These are phyloP conservation scores for Pelargonium cotyledonis DNA, from an alignment of 441 rosid genomes.

Conservation along the genomic window DNA sequence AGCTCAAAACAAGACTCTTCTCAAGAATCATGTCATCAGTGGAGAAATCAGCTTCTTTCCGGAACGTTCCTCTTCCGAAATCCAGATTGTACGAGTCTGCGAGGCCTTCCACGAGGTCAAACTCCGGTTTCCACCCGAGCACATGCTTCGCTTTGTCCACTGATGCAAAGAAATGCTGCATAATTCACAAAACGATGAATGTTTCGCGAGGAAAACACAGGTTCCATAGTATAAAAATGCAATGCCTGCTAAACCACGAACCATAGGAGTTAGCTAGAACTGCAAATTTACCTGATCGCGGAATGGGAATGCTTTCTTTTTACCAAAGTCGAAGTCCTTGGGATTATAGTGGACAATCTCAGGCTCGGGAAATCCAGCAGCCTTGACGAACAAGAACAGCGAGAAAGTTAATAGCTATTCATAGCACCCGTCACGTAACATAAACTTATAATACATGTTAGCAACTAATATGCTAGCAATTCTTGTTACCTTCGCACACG, in stretches of 20 bases:
- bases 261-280: not conserved
- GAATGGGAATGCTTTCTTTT: constrained; percentile 97
- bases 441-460: no score
- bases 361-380: constrained; percentile 92
- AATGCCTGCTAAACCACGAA: no score
- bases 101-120: constrained; percentile 74
- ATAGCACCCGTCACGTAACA: no score
- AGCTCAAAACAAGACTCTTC: constrained; percentile 54
- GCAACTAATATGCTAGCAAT: no score
- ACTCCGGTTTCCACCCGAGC: constrained; percentile 69
- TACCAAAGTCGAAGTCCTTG: constrained; percentile 88
- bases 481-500: constrained; percentile 79
- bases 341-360: constrained; percentile 81
- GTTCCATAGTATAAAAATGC: no score
- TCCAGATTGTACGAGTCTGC: constrained; percentile 85
- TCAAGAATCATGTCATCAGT: constrained; percentile 78
- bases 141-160: constrained; percentile 79
- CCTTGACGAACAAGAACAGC: constrained; percentile 34
- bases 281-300: constrained; percentile 70
- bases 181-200: not conserved
- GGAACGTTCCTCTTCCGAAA: constrained; percentile 73
- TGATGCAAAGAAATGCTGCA: constrained; percentile 95
- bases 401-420: not conserved
- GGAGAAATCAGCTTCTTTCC: constrained; percentile 89
- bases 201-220: no score